These are phyloP conservation scores for Cyclocybe aegerita DNA, from an alignment of 768 basidiomycete genomes.

Conservation along the genomic window DNA sequence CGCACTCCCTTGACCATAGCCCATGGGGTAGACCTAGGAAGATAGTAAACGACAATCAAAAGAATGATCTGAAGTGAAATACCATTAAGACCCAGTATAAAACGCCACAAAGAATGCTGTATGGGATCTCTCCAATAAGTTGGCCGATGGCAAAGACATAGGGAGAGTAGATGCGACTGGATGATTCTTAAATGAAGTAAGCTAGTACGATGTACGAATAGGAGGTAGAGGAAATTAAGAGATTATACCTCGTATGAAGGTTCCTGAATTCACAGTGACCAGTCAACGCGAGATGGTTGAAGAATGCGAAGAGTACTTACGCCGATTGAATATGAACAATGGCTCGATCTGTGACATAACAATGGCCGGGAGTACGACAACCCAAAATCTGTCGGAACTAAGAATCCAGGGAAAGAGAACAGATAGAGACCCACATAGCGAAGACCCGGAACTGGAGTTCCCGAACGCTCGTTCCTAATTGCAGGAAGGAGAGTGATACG, in stretches of 20 bases:
- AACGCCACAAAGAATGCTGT: slow-evolving; percentile 65
- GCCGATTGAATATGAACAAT: slow-evolving; percentile 73
- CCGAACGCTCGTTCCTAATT: slow-evolving; percentile 60
- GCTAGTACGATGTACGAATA: background rate
- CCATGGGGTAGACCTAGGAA: slow-evolving; percentile 57
- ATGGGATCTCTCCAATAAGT: slow-evolving; percentile 79
- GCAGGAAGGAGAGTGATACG: slow-evolving; percentile 78
- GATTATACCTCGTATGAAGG: slow-evolving; percentile 34
- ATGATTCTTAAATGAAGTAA: slow-evolving; percentile 48
- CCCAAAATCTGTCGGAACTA: slow-evolving; percentile 52
- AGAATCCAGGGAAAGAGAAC: background rate
- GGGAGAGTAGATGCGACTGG: slow-evolving; percentile 83
- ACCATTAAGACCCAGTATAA: slow-evolving; percentile 80
- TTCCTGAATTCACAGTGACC: slow-evolving; percentile 20
- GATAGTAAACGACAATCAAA: background rate
- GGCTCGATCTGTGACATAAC: slow-evolving; percentile 84
- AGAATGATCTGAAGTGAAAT: background rate
- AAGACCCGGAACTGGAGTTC: slow-evolving; percentile 83
- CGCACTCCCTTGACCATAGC: slow-evolving; percentile 61
- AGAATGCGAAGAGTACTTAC: slow-evolving; percentile 20
- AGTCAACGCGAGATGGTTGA: background rate
- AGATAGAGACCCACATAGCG: slow-evolving; percentile 51
- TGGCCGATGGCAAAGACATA: slow-evolving; percentile 85
- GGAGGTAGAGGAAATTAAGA: background rate
- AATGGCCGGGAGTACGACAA: slow-evolving; percentile 66